Percentiles rank a stretch among this genome's conserved stretches.
Conservation (phyloP, 176 grass and related monocot genomes). For the Guadua angustifolia region DNA sequence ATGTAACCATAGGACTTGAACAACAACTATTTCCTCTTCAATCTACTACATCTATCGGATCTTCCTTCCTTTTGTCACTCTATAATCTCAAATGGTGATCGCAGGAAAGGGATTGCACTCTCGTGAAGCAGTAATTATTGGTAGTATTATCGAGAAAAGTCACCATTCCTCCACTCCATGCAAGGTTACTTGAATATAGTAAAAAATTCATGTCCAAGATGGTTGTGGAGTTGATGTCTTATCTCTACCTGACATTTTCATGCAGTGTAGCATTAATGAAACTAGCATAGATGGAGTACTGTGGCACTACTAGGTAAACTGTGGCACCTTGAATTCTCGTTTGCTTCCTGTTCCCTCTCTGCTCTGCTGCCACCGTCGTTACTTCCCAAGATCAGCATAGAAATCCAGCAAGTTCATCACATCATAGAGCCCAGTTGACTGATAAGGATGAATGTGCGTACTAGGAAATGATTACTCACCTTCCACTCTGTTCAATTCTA, state of each 20-base stretch:
- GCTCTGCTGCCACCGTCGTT: too few relatives aligned
- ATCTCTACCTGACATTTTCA: constrained; percentile 29
- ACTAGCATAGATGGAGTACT: constrained; percentile 91
- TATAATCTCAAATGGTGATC: constrained; percentile 22
- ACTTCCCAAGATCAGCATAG: too few relatives aligned
- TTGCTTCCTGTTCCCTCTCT: too few relatives aligned
- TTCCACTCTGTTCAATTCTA: constrained; percentile 93
- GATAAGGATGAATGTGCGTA: constrained; percentile 98
- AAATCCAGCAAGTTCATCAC: too few relatives aligned
- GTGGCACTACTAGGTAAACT: constrained; percentile 91
- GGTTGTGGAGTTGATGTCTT: constrained; percentile 31
- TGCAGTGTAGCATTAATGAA: constrained; percentile 82
- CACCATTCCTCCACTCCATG: constrained; percentile 86
- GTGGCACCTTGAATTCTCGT: not conserved
- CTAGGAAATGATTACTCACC: constrained; percentile 97
- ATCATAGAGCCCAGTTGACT: constrained; percentile 94
- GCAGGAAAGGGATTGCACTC: constrained; percentile 77
- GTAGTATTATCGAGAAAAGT: constrained; percentile 91
- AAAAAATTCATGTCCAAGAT: constrained; percentile 17
- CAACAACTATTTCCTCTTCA: not conserved
- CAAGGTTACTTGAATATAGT: constrained; percentile 60
- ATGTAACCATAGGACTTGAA: not conserved
- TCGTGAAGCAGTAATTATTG: constrained; percentile 94
- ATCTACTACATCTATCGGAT: not conserved
- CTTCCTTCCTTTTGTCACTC: constrained; percentile 8